Base-by-base conservation (phyloP, 805 yeast species). In the Brettanomyces anomalus region DNA sequence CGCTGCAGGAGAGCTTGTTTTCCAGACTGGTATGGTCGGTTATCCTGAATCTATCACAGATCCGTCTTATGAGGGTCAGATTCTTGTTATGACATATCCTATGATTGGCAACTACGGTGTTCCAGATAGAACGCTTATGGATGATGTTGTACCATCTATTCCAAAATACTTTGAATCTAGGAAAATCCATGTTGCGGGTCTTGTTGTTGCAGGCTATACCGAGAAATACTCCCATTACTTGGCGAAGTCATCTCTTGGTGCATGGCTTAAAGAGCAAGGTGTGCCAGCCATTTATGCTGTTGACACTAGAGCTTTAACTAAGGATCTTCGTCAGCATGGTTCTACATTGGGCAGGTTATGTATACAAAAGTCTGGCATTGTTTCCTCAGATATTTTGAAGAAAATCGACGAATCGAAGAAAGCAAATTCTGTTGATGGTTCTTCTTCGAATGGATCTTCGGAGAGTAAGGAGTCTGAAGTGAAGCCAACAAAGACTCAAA, bases 21-120 rank as follows among this genome's bases (percentile, higher is more conserved):
- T 93, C 79, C 97, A 94, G 68, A 93, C 98, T 49, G 97, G 98
- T 72, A 89, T 93, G 96, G 97, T 93, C 54, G 98, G 98, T 49
- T 93, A 93, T 65, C 98, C 97, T 35, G 98, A 93, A 67, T 81
- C 97, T 42, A 78, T 93, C 65, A 88, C 98, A 34, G 98, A 93
- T 67, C 98, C 98, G 47, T 93, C 97, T 37, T 93, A 93, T 67
- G 89, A 85, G 61, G 98, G 98, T 50, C 98, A 93, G 69, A 90
- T 93, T 59, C 71, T 93, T 62, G 97, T 93, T 50, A 85, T 93
- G 66, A 93, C 98, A 43, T 93, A 81, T 65, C 98, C 98, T 21
- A 73, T 93, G 56, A 95, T 93, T 41, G 98, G 98, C 63, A 93
- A 93, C 72, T 93, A 93, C 66, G 98, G 98, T 79, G 98, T 93